Evolutionary conservation across 1,284 basidiomycete genomes (phyloP).

Genomic region (Malassezia obtusa): DNA sequence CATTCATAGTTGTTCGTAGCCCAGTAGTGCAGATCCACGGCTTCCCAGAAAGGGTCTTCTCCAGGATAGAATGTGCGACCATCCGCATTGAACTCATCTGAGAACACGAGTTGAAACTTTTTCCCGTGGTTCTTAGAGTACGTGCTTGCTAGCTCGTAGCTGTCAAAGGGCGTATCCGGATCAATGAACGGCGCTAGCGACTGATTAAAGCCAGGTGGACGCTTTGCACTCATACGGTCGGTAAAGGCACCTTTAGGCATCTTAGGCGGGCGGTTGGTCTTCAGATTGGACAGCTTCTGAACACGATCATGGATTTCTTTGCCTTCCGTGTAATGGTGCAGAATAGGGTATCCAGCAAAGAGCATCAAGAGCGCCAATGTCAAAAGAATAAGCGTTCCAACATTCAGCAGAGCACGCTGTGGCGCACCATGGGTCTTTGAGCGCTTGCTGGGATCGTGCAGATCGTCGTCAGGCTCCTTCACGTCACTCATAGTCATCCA

Average conservation of each 20-base stretch:
- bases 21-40: conserved; percentile 63
- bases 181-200: conserved; percentile 36
- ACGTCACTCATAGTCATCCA: conserved; percentile 24
- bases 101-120: conserved; percentile 44
- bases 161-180: conserved; percentile 44
- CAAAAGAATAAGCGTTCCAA: conserved; percentile 33
- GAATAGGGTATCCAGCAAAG: conserved; percentile 43
- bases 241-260: neutral
- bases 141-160: conserved; percentile 51
- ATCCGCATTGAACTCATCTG: conserved; percentile 47
- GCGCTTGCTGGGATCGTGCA: conserved; percentile 18
- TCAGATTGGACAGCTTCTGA: neutral
- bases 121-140: conserved; percentile 21
- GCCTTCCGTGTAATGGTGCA: conserved; percentile 15
- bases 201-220: neutral
- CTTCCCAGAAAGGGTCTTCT: conserved; percentile 63
- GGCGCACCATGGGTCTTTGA: neutral
- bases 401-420: conserved; percentile 34
- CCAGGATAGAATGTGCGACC: conserved; percentile 55
- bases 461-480: conserved; percentile 28
- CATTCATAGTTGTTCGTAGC: conserved; percentile 43
- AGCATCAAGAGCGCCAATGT: conserved; percentile 29
- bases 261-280: neutral
- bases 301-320: neutral
- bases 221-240: neutral